These are phyloP conservation scores for Aphanomyces cochlioides DNA, from an alignment of 352 stramenopile genomes.

Conservation along the genomic window DNA sequence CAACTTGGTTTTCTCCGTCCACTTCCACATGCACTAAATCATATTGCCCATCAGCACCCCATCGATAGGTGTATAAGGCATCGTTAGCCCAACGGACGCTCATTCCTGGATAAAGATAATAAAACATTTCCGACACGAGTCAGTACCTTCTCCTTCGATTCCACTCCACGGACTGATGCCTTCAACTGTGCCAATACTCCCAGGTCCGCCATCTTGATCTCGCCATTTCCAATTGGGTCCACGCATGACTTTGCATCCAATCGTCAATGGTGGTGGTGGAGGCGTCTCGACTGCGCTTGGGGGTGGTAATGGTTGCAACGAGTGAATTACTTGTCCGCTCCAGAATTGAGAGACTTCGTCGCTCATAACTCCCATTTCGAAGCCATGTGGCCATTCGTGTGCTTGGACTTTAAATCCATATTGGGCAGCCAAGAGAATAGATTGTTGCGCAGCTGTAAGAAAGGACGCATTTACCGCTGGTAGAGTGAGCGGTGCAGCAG, in stretches of 20 bases:
- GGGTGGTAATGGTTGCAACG: constrained; percentile 41
- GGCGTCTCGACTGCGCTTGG: neutral
- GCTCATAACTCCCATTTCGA: constrained; percentile 68
- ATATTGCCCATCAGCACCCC: constrained; percentile 83
- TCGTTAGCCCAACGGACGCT: constrained; percentile 86
- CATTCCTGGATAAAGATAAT: constrained; percentile 43
- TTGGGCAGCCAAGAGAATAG: constrained; percentile 56
- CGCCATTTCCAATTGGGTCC: constrained; percentile 88
- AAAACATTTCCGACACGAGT: neutral
- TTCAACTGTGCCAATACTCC: constrained; percentile 75
- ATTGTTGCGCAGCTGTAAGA: constrained; percentile 50
- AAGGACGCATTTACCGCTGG: constrained; percentile 56
- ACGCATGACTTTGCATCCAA: constrained; percentile 86
- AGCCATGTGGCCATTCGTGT: constrained; percentile 58
- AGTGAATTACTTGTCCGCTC: constrained; percentile 71
- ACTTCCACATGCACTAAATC: constrained; percentile 83
- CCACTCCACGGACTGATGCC: constrained; percentile 84
- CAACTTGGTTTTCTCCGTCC: constrained; percentile 69
- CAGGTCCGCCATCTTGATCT: constrained; percentile 84
- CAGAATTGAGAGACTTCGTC: constrained; percentile 66
- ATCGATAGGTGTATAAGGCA: constrained; percentile 85
- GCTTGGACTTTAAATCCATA: constrained; percentile 64
- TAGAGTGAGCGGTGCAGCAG: constrained; percentile 40
- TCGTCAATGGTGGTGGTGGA: constrained; percentile 47
- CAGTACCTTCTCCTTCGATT: constrained; percentile 66